Evolutionary conservation across 441 rosid species (phyloP).

Genomic region (Iberis amara): DNA sequence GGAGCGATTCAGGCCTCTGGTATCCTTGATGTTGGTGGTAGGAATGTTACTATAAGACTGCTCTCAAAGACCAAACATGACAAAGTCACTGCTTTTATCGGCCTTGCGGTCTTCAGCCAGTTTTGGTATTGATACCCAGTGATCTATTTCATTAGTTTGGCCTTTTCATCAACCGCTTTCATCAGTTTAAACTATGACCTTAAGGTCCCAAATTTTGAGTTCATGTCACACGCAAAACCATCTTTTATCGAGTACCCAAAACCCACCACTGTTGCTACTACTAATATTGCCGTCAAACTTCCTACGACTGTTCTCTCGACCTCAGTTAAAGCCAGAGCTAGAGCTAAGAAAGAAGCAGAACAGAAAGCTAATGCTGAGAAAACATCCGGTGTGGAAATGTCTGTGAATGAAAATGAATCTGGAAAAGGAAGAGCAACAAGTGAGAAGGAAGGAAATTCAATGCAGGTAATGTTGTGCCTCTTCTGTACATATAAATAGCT

Average conservation of each 20-base stretch:
- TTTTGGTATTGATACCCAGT: conserved; percentile 99
- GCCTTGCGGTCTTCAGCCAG: conserved; percentile 95
- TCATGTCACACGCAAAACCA: conserved; percentile 87
- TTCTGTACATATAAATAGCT: too few species aligned
- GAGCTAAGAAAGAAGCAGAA: conserved; percentile 98
- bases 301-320: conserved; percentile 91
- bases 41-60: conserved; percentile 86
- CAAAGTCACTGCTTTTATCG: conserved; percentile 91
- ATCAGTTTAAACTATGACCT: conserved; percentile 87
- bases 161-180: conserved; percentile 94
- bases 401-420: conserved; percentile 39
- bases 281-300: conserved; percentile 75
- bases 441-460: conserved; percentile 81
- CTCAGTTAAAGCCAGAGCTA: conserved; percentile 86
- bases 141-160: conserved; percentile 77
- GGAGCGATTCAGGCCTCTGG: conserved; percentile 97
- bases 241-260: conserved; percentile 91
- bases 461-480: conserved; percentile 76
- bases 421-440: conserved; percentile 62
- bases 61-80: conserved; percentile 97
- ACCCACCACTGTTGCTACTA: conserved; percentile 73
- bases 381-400: conserved; percentile 41
- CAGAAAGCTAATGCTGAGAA: conserved; percentile 75
- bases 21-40: conserved; percentile 95
- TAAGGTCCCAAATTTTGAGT: conserved; percentile 87